Evolutionary conservation across 2,329 filamentous ascomycete species (phyloP).

Genomic region (Tolypocladium endophyticum): DNA sequence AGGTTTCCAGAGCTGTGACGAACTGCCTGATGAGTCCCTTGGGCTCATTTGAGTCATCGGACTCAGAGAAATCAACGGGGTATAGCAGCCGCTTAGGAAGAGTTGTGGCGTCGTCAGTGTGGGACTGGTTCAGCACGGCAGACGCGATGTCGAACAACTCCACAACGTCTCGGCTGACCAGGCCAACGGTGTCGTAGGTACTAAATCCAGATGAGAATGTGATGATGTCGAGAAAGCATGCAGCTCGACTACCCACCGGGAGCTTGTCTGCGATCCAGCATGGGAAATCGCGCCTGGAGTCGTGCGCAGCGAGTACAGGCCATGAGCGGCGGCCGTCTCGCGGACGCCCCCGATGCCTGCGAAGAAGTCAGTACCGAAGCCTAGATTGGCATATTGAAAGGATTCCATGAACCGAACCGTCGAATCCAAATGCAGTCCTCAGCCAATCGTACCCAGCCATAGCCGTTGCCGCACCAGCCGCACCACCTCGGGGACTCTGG

Average conservation of each 20-base stretch:
- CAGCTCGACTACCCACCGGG: conserved; percentile 8
- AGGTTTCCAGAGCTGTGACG: conserved; percentile 12
- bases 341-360: conserved; percentile 10
- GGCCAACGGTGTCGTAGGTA: conserved; percentile 10
- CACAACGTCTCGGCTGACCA: conserved; percentile 14
- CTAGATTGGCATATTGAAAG: not conserved
- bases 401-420: conserved; percentile 16
- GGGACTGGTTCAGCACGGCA: conserved; percentile 5
- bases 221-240: too few species aligned
- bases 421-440: conserved; percentile 22
- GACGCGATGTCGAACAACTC: conserved; percentile 12
- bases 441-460: conserved; percentile 32
- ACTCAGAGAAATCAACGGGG: conserved; percentile 11
- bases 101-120: not conserved
- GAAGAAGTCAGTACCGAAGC: not conserved
- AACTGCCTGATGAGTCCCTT: conserved; percentile 10
- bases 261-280: conserved; percentile 6
- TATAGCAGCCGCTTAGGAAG: conserved; percentile 13
- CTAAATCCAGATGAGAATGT: not conserved
- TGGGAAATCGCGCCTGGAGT: conserved; percentile 7
- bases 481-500: conserved; percentile 21
- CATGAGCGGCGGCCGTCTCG: conserved; percentile 12
- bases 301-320: conserved; percentile 18
- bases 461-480: conserved; percentile 26
- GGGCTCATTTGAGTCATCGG: conserved; percentile 1